Conservation (phyloP, 2,329 filamentous ascomycete genomes). For the Lasiodiplodia theobromae region DNA sequence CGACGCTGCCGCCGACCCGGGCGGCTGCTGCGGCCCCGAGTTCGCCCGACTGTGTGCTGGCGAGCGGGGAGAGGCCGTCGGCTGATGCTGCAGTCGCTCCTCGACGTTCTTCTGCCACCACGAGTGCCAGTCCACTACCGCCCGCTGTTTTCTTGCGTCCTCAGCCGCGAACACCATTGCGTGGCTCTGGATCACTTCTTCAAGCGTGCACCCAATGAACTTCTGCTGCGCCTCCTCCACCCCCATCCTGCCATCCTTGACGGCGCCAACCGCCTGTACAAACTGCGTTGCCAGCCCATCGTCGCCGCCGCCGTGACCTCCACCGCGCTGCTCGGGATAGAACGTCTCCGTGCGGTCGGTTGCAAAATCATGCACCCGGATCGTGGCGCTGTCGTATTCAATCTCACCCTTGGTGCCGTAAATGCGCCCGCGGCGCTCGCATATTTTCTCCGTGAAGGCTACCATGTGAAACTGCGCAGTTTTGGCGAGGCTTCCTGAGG, state of each 20-base stretch:
- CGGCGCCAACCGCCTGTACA: constrained; percentile 78
- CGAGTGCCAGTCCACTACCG: constrained; percentile 74
- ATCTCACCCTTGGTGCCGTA: constrained; percentile 90
- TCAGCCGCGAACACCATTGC: constrained; percentile 94
- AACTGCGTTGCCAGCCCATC: constrained; percentile 83
- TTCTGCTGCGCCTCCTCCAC: constrained; percentile 75
- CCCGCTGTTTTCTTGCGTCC: constrained; percentile 74
- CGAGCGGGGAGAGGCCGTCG: background rate
- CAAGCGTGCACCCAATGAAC: constrained; percentile 81
- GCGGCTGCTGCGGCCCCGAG: constrained; percentile 19
- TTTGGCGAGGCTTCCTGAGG: constrained; percentile 68
- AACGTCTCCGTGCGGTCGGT: constrained; percentile 63
- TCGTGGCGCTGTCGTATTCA: constrained; percentile 79
- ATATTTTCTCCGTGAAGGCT: constrained; percentile 85
- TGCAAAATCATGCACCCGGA: constrained; percentile 76
- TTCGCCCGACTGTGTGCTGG: constrained; percentile 15
- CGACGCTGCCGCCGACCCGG: constrained; percentile 2
- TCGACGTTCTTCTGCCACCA: constrained; percentile 69
- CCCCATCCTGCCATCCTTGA: constrained; percentile 73
- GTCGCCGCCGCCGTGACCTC: constrained; percentile 80
- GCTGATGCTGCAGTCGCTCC: constrained; percentile 14
- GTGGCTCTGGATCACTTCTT: constrained; percentile 89
- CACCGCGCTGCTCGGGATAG: constrained; percentile 66
- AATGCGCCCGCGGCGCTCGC: constrained; percentile 81
- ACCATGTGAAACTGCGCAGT: constrained; percentile 94